Conservation (phyloP, 2,329 filamentous ascomycete species). For the Periconia macrospinosa region DNA sequence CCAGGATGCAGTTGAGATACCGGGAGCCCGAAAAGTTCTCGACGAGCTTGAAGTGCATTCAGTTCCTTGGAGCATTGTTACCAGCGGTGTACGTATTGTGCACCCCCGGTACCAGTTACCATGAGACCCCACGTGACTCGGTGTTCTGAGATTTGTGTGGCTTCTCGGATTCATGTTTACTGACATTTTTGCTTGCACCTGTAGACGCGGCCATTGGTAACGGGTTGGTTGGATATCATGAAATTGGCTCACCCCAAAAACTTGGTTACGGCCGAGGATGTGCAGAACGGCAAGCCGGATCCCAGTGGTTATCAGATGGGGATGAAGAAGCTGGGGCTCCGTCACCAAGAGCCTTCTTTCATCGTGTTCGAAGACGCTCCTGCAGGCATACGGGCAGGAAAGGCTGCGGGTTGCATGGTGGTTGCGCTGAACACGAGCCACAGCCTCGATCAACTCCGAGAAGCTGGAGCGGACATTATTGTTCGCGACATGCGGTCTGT, state of each 20-base stretch:
- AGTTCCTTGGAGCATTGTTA: constrained; percentile 81
- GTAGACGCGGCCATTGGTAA: constrained; percentile 48
- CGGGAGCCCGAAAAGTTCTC: constrained; percentile 75
- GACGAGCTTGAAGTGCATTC: constrained; percentile 62
- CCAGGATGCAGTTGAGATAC: constrained; percentile 78
- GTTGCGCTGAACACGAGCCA: constrained; percentile 86
- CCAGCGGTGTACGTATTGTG: constrained; percentile 38
- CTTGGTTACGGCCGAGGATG: constrained; percentile 55
- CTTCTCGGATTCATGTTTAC: too few species aligned
- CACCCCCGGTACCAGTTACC: too few species aligned
- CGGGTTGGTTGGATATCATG: constrained; percentile 55
- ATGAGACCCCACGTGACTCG: too few species aligned
- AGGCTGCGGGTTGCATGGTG: constrained; percentile 82
- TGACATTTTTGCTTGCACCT: too few species aligned
- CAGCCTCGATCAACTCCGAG: constrained; percentile 68
- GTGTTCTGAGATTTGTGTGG: too few species aligned
- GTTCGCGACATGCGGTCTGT: constrained; percentile 78
- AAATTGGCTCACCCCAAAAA: constrained; percentile 49
- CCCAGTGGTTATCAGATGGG: constrained; percentile 53
- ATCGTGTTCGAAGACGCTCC: constrained; percentile 89
- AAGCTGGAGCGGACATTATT: constrained; percentile 85
- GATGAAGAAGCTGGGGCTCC: constrained; percentile 43
- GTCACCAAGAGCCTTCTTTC: constrained; percentile 50
- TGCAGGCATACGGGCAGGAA: constrained; percentile 79
- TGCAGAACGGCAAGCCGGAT: constrained; percentile 53